Conservation (phyloP, 2,329 filamentous ascomycete genomes). For the Fusarium incarnatum region DNA sequence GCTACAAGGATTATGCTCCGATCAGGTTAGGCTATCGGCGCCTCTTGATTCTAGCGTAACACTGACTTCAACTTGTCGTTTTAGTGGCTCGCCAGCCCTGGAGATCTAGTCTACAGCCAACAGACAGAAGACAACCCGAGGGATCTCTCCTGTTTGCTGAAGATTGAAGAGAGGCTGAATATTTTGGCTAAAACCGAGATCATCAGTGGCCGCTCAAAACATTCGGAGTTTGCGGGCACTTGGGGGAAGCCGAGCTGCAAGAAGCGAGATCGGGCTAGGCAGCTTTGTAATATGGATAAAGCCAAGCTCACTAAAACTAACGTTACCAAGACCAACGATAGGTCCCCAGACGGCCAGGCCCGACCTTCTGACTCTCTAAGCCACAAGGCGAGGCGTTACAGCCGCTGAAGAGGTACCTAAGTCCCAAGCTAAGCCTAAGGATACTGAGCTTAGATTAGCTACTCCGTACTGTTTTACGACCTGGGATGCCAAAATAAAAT, state of each 20-base stretch:
- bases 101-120: neutral
- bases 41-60: constrained; percentile 38
- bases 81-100: constrained; percentile 25
- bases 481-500: neutral
- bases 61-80: constrained; percentile 16
- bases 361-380: constrained; percentile 21
- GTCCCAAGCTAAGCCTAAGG: neutral
- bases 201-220: neutral
- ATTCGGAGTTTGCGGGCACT: constrained; percentile 27
- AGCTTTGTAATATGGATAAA: constrained; percentile 31
- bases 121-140: neutral
- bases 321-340: constrained; percentile 13
- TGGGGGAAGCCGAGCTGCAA: constrained; percentile 20
- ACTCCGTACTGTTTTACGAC: neutral
- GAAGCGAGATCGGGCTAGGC: neutral
- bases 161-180: constrained; percentile 1
- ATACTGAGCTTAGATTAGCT: constrained; percentile 2
- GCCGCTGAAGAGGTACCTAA: neutral
- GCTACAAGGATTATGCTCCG: constrained; percentile 15
- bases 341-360: neutral
- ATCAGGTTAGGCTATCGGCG: constrained; percentile 28
- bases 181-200: neutral
- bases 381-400: constrained; percentile 28
- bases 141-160: neutral
- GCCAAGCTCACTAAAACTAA: constrained; percentile 22